These are phyloP conservation scores for Rhododendron vialii DNA, from an alignment of 148 eudicot genomes.

Conservation along the genomic window DNA sequence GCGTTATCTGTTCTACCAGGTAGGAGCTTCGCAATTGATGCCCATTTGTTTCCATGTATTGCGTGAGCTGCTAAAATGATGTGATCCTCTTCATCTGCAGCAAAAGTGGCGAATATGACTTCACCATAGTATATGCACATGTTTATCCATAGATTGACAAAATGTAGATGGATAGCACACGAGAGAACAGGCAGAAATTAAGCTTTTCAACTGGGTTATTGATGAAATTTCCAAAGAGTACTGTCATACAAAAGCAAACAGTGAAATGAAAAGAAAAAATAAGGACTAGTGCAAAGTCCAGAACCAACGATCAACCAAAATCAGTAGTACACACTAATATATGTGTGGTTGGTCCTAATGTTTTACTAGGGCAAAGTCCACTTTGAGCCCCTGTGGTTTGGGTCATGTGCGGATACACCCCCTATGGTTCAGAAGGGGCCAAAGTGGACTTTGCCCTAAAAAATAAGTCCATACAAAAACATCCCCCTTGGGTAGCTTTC, in stretches of 20 bases:
- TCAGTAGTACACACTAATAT: no score
- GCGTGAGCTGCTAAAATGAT: constrained; percentile 60
- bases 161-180: constrained; percentile 1
- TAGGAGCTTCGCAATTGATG: constrained; percentile 67
- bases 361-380: no score
- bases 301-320: neutral
- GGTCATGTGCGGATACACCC: no score
- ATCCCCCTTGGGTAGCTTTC: neutral
- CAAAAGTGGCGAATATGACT: neutral
- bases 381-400: no score
- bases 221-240: neutral
- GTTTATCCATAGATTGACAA: neutral
- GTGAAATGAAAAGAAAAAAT: neutral
- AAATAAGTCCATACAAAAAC: neutral
- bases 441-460: no score
- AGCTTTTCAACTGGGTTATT: neutral
- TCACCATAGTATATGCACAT: neutral
- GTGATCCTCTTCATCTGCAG: constrained; percentile 76
- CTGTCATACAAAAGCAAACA: neutral
- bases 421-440: no score
- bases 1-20: constrained; percentile 91
- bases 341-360: neutral
- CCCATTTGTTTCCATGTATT: constrained; percentile 86
- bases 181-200: neutral
- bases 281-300: neutral